These are phyloP conservation scores for Chlamydomonas urium DNA, from an alignment of 139 green algal species.

Conservation along the genomic window DNA sequence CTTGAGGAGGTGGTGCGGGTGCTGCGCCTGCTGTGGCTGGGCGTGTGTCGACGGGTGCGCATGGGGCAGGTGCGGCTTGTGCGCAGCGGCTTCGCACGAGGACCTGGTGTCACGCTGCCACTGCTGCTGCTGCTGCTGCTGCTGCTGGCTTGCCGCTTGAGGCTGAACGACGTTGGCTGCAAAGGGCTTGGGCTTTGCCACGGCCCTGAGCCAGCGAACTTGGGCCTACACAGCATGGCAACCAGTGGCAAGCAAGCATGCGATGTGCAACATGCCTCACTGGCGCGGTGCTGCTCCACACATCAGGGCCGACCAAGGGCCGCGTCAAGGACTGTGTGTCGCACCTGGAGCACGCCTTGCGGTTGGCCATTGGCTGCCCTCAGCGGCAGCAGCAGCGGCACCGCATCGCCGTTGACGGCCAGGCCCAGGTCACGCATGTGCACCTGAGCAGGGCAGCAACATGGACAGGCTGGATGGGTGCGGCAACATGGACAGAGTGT, in stretches of 20 bases:
- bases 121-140: not conserved
- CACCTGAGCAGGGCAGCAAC: not conserved
- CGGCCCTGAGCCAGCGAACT: not conserved
- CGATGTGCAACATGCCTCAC: not conserved
- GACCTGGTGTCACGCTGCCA: not conserved
- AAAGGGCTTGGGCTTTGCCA: not conserved
- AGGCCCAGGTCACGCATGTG: not conserved
- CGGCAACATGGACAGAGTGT: too few relatives aligned
- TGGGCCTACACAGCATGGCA: too few relatives aligned
- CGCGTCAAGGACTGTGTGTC: not conserved
- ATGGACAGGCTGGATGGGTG: too few relatives aligned
- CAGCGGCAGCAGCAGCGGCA: slow-evolving; percentile 6
- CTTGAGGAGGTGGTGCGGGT: not conserved
- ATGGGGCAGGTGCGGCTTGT: not conserved
- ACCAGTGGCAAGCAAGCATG: not conserved
- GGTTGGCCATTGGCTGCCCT: not conserved
- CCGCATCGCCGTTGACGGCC: not conserved
- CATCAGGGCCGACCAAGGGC: not conserved
- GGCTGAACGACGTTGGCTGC: not conserved
- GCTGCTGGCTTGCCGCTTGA: not conserved
- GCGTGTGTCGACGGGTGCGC: not conserved
- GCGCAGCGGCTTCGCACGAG: too few relatives aligned
- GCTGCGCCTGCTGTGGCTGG: too few relatives aligned
- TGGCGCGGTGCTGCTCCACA: not conserved
- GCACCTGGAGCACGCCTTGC: not conserved